phyloP scores from a whole-genome alignment of 106 monocot species.

The Acorus gramineus region DNA sequence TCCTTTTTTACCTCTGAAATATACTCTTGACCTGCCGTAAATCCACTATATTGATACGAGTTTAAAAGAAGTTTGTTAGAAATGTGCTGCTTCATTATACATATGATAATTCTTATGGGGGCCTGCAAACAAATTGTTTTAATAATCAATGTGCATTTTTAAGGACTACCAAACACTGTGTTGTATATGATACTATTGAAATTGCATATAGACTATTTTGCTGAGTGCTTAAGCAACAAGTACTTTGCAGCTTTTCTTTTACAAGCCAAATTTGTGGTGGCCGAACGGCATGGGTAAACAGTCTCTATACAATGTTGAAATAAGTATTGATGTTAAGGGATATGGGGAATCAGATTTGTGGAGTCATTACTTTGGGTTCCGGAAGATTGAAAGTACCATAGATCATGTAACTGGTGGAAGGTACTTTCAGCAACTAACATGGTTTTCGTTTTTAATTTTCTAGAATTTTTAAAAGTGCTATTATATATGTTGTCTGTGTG shows the following conservation, averaged over 20 bases:
- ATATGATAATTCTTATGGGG: too few relatives aligned
- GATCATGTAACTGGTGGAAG: constrained; percentile 89
- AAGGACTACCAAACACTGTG: too few relatives aligned
- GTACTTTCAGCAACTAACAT: constrained; percentile 16
- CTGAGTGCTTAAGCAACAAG: too few relatives aligned
- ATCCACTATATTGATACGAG: too few relatives aligned
- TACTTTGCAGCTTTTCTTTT: constrained; percentile 73
- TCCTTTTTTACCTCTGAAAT: too few relatives aligned
- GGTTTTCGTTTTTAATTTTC: neutral
- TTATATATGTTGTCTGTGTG: neutral
- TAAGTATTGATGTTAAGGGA: constrained; percentile 73
- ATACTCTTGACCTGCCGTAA: too few relatives aligned
- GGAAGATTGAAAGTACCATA: constrained; percentile 80
- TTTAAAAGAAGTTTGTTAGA: too few relatives aligned
- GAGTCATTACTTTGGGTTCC: constrained; percentile 81
- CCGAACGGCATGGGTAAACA: constrained; percentile 99
- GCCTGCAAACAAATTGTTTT: too few relatives aligned
- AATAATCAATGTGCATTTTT: too few relatives aligned
- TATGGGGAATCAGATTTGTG: constrained; percentile 94
- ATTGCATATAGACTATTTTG: too few relatives aligned
- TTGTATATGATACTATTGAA: too few relatives aligned
- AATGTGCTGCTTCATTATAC: too few relatives aligned
- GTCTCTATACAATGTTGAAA: constrained; percentile 69
- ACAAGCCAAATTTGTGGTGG: constrained; percentile 97
- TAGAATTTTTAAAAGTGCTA: neutral